Percentiles rank a stretch among this genome's conserved stretches.
These are phyloP conservation scores for Nicotiana benthamiana DNA, from an alignment of 257 asterid species.

Conservation along the genomic window DNA sequence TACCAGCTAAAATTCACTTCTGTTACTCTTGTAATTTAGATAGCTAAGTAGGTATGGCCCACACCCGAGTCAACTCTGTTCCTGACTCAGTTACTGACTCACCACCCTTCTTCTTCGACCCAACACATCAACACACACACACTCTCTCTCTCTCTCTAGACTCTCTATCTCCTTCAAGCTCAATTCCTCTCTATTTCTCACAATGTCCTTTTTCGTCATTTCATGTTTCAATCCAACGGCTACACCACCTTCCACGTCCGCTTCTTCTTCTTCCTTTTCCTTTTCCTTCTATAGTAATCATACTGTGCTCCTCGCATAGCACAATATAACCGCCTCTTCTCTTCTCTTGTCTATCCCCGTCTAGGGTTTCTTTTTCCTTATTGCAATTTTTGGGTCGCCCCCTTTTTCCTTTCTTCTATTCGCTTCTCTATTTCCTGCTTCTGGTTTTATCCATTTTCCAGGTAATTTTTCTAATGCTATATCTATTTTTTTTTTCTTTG, in stretches of 20 bases:
- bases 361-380: constrained; percentile 20
- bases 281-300: neutral
- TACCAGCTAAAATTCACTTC: too few relatives aligned
- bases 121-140: neutral
- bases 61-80: neutral
- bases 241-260: constrained; percentile 14
- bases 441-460: neutral
- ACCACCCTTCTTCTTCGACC: constrained; percentile 8
- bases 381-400: neutral
- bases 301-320: constrained; percentile 2
- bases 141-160: neutral
- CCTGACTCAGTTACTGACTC: constrained; percentile 10
- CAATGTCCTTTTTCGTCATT: constrained; percentile 24
- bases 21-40: too few relatives aligned
- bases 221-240: constrained; percentile 26
- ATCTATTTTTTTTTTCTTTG: neutral
- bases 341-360: neutral
- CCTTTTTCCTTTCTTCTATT: neutral
- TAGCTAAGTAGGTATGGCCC: too few relatives aligned
- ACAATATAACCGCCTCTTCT: constrained; percentile 8
- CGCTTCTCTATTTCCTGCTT: neutral
- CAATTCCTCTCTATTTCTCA: neutral
- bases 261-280: constrained; percentile 14
- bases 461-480: neutral
- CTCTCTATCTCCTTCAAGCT: neutral